A percentile compares a stretch with the other conserved stretches of the same genome.
These are phyloP conservation scores for Cyberlindnera lachancei DNA, from an alignment of 805 yeast genomes.

Conservation along the genomic window DNA sequence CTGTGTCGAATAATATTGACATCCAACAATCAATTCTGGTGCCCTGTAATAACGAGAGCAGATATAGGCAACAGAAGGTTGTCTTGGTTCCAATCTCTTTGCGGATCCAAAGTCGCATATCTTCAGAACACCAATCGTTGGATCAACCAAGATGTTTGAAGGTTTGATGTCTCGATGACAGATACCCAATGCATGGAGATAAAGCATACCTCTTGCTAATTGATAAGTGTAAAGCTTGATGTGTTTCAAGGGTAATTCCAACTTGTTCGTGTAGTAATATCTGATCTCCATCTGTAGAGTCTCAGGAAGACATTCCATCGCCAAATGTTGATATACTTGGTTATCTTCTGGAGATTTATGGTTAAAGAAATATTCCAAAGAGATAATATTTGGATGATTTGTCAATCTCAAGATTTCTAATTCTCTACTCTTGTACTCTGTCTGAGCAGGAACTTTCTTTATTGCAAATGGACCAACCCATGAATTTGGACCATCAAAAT, in stretches of 20 bases:
- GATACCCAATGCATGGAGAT: constrained; percentile 71
- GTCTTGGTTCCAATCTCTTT: constrained; percentile 66
- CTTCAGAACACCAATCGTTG: constrained; percentile 55
- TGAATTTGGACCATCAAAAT: too few species aligned
- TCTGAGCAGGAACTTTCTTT: constrained; percentile 80
- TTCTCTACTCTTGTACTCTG: constrained; percentile 79
- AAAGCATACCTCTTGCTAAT: constrained; percentile 76
- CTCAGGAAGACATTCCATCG: constrained; percentile 83
- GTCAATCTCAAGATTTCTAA: constrained; percentile 68
- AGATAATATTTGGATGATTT: constrained; percentile 73
- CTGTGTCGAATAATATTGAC: constrained; percentile 77
- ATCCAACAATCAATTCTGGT: constrained; percentile 92
- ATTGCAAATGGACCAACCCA: constrained; percentile 83
- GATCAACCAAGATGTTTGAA: constrained; percentile 72
- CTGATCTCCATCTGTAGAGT: constrained; percentile 72
- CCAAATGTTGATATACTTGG: constrained; percentile 68
- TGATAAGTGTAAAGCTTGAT: constrained; percentile 74
- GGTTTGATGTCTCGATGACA: constrained; percentile 85
- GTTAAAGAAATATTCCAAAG: constrained; percentile 62
- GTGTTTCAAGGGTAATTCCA: constrained; percentile 63
- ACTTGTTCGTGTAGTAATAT: constrained; percentile 51
- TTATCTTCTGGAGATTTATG: constrained; percentile 56
- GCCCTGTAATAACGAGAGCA: constrained; percentile 95
- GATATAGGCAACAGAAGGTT: constrained; percentile 89
- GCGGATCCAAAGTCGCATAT: constrained; percentile 87